Evolutionary conservation across 202 grass and related monocot genomes (phyloP).

Genomic region (Setaria italica): DNA sequence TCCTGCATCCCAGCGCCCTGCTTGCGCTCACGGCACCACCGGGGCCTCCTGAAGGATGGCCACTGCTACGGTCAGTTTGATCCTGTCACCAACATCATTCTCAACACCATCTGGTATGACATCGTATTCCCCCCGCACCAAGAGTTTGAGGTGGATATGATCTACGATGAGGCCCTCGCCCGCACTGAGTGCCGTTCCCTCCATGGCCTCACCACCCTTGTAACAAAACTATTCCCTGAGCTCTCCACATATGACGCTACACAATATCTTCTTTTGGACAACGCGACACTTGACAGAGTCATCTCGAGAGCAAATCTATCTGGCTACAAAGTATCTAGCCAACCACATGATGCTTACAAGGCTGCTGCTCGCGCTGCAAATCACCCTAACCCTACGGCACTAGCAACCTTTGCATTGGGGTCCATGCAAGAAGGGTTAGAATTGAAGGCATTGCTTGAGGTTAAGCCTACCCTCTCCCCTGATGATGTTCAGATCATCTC

Average conservation of each 20-base stretch:
- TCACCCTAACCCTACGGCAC: neutral
- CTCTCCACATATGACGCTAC: neutral
- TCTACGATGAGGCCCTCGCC: neutral
- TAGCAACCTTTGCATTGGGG: neutral
- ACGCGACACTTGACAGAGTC: neutral
- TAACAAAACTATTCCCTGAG: neutral
- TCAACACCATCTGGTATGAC: slow-evolving; percentile 28
- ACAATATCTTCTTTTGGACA: neutral
- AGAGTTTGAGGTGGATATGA: slow-evolving; percentile 1
- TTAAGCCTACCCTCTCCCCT: neutral
- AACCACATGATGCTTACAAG: neutral
- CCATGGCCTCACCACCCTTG: neutral
- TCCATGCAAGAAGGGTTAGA: neutral
- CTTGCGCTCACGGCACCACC: neutral
- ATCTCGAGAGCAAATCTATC: neutral
- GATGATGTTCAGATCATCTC: neutral
- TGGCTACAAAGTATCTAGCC: no score
- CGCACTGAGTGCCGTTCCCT: neutral
- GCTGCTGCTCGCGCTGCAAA: neutral
- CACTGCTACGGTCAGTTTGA: neutral
- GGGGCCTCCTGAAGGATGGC: slow-evolving; percentile 27
- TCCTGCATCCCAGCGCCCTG: neutral
- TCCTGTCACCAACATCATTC: slow-evolving; percentile 19
- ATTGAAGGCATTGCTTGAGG: neutral
- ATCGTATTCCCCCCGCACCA: neutral